Base-by-base conservation (phyloP, 1,139 yeast genomes). In the Taphrina deformans region DNA sequence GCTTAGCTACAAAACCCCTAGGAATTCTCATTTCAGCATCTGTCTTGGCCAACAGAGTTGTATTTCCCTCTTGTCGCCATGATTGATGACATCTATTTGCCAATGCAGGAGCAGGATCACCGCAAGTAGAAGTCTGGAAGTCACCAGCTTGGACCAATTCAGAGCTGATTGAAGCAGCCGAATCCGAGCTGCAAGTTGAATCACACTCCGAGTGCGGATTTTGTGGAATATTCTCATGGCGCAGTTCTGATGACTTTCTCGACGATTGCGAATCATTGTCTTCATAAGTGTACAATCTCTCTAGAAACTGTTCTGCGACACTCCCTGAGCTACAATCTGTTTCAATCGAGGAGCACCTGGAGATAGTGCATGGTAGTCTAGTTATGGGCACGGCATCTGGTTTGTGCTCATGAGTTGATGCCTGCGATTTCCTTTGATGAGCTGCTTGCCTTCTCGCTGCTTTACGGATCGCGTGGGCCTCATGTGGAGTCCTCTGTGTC, bases 301-400 rank as follows among this genome's bases (percentile, higher is more conserved):
- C 18, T 6, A 38, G 18, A n/a, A 9, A 2, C 5, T 9, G 41
- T n/a, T 38, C 41, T 38, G 41, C 41, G 7, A n/a, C 41, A 38
- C 18, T 12, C 6, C 16, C 18, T 44, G 48, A 7, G 10, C 6
- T 35, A 5, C 2, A 10, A 29, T 26, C 33, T 10, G 55, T 14
- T 44, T 51, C 55, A 10, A 51, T 51, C 40, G 55, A 51, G 21
- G 55, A 51, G 35, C 55, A 51, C 12, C 55, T 26, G 2, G 55
- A 51, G 7, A 33, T 16, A n/a, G 27, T 27, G 21, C 40, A 31
- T 31, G 55, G 55, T 3, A 51, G 7, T 16, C 23, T 23, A 12
- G 55, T 51, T 2, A 51, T 51, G 6, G 55, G 55, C 14, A 51
- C 12, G 12, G 40, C 24, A 33, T 51, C 55, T 7, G 55, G 55